Conservation (phyloP, 2,329 filamentous ascomycete genomes). For the Colletotrichum higginsianum region DNA sequence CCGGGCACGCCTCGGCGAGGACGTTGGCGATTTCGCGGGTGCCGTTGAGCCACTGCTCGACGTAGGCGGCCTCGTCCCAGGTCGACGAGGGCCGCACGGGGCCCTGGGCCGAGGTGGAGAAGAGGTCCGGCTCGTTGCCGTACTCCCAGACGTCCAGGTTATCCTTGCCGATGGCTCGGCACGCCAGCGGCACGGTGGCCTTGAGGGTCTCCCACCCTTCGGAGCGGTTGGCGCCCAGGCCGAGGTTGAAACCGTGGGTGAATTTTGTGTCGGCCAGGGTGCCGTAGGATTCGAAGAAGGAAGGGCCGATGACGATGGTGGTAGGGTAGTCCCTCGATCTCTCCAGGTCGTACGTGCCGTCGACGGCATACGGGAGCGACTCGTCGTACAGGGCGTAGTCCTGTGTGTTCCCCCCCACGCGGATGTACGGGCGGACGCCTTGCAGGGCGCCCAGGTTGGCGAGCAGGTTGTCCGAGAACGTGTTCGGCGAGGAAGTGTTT, state of each 20-base stretch:
- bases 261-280: slow-evolving; percentile 71
- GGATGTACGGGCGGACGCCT: slow-evolving; percentile 71
- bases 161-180: slow-evolving; percentile 66
- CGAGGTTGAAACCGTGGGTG: slow-evolving; percentile 74
- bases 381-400: slow-evolving; percentile 74
- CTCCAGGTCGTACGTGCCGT: slow-evolving; percentile 66
- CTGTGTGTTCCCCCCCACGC: slow-evolving; percentile 78
- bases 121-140: slow-evolving; percentile 76
- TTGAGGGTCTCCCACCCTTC: slow-evolving; percentile 66
- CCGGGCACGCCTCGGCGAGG: slow-evolving; percentile 65
- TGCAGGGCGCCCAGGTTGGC: slow-evolving; percentile 68
- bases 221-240: slow-evolving; percentile 65
- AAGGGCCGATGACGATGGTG: slow-evolving; percentile 71
- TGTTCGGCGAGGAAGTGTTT: slow-evolving; percentile 69
- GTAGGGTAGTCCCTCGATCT: slow-evolving; percentile 73
- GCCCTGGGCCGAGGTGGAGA: slow-evolving; percentile 65
- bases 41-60: slow-evolving; percentile 71
- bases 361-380: slow-evolving; percentile 63
- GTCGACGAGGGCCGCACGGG: slow-evolving; percentile 61
- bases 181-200: slow-evolving; percentile 69
- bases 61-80: slow-evolving; percentile 70
- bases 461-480: slow-evolving; percentile 72
- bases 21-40: slow-evolving; percentile 63
- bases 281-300: slow-evolving; percentile 74
- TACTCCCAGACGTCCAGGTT: slow-evolving; percentile 73